Evolutionary conservation across 805 yeast genomes (phyloP).

Genomic region (Torulaspora delbrueckii): DNA sequence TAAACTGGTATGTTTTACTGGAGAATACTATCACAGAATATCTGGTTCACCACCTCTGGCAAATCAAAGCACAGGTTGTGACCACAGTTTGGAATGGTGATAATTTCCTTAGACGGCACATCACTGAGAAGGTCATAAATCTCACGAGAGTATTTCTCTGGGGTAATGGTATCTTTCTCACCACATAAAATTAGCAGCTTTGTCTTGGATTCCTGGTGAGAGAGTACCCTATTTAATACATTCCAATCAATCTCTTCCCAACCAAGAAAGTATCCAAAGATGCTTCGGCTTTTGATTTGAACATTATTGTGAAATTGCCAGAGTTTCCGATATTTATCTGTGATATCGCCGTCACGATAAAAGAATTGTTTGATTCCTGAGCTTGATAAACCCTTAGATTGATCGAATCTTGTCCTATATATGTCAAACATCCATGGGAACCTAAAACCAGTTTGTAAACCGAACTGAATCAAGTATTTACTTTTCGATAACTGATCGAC

Average conservation of each 20-base stretch:
- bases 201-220: background rate
- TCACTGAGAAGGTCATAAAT: slow-evolving; percentile 12
- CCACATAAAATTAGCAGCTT: slow-evolving; percentile 22
- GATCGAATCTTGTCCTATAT: slow-evolving; percentile 30
- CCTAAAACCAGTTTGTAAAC: slow-evolving; percentile 14
- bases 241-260: slow-evolving; percentile 31
- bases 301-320: slow-evolving; percentile 32
- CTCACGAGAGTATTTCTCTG: slow-evolving; percentile 11
- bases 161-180: slow-evolving; percentile 25
- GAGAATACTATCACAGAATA: background rate
- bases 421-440: slow-evolving; percentile 28
- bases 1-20: background rate
- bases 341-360: slow-evolving; percentile 13
- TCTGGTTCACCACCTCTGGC: slow-evolving; percentile 9
- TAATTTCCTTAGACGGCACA: slow-evolving; percentile 6
- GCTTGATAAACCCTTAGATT: slow-evolving; percentile 29
- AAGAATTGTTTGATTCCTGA: slow-evolving; percentile 31
- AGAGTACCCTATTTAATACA: slow-evolving; percentile 1
- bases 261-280: slow-evolving; percentile 30
- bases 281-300: slow-evolving; percentile 27
- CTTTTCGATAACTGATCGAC: slow-evolving; percentile 17
- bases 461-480: slow-evolving; percentile 14
- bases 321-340: slow-evolving; percentile 21
- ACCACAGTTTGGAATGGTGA: slow-evolving; percentile 20
- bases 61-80: slow-evolving; percentile 30